Evolutionary conservation across 345 rosid species (phyloP).

Genomic region (Iberis pinnata): DNA sequence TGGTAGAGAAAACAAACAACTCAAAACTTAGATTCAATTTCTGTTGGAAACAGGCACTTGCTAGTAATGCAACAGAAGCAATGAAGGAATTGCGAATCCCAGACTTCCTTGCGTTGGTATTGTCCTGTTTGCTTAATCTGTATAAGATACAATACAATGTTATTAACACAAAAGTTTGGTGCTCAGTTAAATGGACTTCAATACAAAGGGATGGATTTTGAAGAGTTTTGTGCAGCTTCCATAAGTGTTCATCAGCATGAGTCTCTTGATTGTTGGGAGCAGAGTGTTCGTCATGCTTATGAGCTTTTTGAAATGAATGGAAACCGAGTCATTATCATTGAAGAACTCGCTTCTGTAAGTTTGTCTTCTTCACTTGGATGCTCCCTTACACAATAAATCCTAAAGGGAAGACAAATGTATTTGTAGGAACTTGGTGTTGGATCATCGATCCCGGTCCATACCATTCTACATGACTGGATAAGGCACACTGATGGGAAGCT

Average conservation of each 20-base stretch:
- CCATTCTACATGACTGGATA: conserved; percentile 87
- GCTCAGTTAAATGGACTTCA: conserved; percentile 75
- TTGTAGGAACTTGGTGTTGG: conserved; percentile 93
- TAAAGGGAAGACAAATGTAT: not conserved
- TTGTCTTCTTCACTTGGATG: not conserved
- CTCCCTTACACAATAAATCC: not conserved
- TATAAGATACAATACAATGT: conserved; percentile 13
- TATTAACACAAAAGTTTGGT: conserved; percentile 4
- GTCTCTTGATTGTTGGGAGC: conserved; percentile 83
- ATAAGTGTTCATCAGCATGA: conserved; percentile 89
- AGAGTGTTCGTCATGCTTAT: conserved; percentile 70
- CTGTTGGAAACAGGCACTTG: conserved; percentile 55
- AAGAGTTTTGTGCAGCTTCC: conserved; percentile 95
- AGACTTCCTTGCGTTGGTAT: conserved; percentile 47
- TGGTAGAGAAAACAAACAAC: conserved; percentile 17
- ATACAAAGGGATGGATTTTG: conserved; percentile 87
- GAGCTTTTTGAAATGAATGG: conserved; percentile 90
- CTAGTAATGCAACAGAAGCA: conserved; percentile 75
- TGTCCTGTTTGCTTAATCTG: not conserved
- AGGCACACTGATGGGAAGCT: conserved; percentile 89
- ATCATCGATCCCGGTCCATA: conserved; percentile 80
- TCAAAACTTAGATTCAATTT: conserved; percentile 11
- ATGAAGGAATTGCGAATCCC: conserved; percentile 81
- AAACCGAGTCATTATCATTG: conserved; percentile 75
- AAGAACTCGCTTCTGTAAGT: conserved; percentile 90